Percentiles rank a stretch among this genome's conserved stretches.
phyloP scores from a whole-genome alignment of 495 filamentous ascomycete genomes.

The Aspergillus biplanus region DNA sequence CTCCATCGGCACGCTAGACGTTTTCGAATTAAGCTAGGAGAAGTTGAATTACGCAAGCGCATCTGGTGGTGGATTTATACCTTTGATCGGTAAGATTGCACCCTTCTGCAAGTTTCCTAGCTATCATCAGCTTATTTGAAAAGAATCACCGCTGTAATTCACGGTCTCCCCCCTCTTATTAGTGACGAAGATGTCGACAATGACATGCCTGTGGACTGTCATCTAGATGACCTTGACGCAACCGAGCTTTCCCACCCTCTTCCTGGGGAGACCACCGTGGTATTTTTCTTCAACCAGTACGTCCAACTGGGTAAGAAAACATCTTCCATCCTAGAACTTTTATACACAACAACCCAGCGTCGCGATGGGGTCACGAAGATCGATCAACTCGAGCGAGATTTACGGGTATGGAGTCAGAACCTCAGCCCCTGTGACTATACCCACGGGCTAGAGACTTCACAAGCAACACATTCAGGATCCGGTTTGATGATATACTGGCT shows the following conservation, averaged over 20 bases:
- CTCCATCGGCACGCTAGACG: slow-evolving; percentile 2
- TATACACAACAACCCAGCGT: slow-evolving; percentile 9
- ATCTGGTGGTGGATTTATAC: slow-evolving; percentile 3
- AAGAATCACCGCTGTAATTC: neutral
- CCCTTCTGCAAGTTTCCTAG: neutral
- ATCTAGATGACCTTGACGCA: neutral
- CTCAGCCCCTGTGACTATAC: neutral
- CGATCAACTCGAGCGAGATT: neutral
- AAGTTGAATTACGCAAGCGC: slow-evolving; percentile 6
- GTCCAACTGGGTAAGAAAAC: neutral
- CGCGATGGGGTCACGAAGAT: slow-evolving; percentile 7
- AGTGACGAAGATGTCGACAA: slow-evolving; percentile 7
- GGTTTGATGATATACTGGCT: neutral
- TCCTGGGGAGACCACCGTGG: neutral
- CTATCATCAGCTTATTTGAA: neutral
- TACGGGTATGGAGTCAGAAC: slow-evolving; percentile 7
- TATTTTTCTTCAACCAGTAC: slow-evolving; percentile 7
- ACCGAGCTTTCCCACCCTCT: slow-evolving; percentile 2
- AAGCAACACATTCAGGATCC: neutral
- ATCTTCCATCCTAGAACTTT: neutral
- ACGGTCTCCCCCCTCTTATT: slow-evolving; percentile 1
- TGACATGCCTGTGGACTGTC: slow-evolving; percentile 1
- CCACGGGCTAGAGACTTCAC: neutral
- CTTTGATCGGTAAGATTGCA: neutral
- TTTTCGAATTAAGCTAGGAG: neutral